Evolutionary conservation across 2,329 filamentous ascomycete species (phyloP).

Genomic region (Malbranchea zuffiana): DNA sequence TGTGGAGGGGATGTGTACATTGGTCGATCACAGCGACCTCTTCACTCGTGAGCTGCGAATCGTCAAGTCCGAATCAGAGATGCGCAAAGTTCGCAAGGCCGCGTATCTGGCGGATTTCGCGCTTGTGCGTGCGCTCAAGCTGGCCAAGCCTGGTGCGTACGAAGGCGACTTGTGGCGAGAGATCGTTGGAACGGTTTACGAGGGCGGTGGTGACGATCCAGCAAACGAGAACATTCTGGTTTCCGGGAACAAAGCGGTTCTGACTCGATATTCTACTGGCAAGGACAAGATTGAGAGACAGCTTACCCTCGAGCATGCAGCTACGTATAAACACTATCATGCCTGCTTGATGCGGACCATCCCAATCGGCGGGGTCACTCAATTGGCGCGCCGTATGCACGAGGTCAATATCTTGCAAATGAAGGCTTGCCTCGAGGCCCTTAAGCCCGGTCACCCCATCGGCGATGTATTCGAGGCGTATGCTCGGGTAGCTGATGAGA

Average conservation of each 20-base stretch:
- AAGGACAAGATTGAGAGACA: constrained; percentile 25
- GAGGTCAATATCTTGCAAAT: constrained; percentile 22
- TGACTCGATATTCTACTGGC: constrained; percentile 26
- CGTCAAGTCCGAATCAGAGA: constrained; percentile 24
- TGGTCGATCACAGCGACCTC: constrained; percentile 24
- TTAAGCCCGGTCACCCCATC: constrained; percentile 21
- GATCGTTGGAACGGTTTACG: constrained; percentile 26
- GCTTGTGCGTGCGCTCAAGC: constrained; percentile 25
- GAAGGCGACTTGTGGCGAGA: constrained; percentile 29
- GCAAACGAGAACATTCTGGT: constrained; percentile 29
- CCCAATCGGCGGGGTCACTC: constrained; percentile 21
- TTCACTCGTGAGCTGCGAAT: constrained; percentile 24
- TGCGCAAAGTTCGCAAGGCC: constrained; percentile 25
- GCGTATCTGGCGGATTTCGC: constrained; percentile 27
- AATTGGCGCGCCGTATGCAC: constrained; percentile 21
- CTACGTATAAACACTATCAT: constrained; percentile 27
- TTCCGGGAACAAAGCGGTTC: constrained; percentile 25
- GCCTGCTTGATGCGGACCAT: constrained; percentile 27
- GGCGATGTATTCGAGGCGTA: constrained; percentile 22
- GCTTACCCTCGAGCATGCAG: constrained; percentile 26
- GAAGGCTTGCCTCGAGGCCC: constrained; percentile 20
- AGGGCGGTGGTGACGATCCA: constrained; percentile 28
- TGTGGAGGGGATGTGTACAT: constrained; percentile 22
- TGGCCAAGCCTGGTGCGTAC: constrained; percentile 28
- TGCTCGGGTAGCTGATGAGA: constrained; percentile 24